These are phyloP conservation scores for Groenewaldozyma sp. DNA, from an alignment of 1,139 yeast genomes.

Conservation along the genomic window DNA sequence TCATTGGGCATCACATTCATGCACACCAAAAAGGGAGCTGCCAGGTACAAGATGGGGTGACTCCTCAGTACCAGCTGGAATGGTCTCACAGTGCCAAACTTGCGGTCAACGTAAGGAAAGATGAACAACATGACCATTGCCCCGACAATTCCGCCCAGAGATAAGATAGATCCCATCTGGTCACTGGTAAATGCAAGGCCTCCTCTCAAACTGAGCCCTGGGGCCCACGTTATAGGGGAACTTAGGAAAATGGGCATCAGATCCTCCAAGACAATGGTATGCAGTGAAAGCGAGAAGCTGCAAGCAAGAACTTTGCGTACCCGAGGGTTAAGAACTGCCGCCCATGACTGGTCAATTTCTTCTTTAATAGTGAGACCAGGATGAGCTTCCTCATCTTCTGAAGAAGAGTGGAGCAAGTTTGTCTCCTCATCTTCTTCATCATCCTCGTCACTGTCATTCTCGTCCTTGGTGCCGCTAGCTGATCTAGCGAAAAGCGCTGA, in stretches of 20 bases:
- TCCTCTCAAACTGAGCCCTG: slow-evolving; percentile 38
- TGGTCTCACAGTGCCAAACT: slow-evolving; percentile 39
- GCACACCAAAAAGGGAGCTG: slow-evolving; percentile 45
- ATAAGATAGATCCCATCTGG: slow-evolving; percentile 46
- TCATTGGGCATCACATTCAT: slow-evolving; percentile 3
- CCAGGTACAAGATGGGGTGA: slow-evolving; percentile 41
- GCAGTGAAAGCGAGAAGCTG: slow-evolving; percentile 35
- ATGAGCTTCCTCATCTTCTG: background rate
- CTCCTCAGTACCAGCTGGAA: slow-evolving; percentile 35
- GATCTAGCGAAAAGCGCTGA: background rate
- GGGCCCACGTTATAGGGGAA: slow-evolving; percentile 30
- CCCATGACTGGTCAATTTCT: slow-evolving; percentile 30
- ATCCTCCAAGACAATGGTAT: slow-evolving; percentile 47
- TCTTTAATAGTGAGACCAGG: background rate
- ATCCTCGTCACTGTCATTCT: background rate
- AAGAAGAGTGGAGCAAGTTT: too few species aligned
- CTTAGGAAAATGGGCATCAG: slow-evolving; percentile 54
- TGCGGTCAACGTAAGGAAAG: slow-evolving; percentile 48
- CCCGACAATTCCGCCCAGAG: slow-evolving; percentile 50
- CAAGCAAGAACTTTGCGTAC: slow-evolving; percentile 13
- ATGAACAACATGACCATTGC: slow-evolving; percentile 42
- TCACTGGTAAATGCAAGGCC: slow-evolving; percentile 41
- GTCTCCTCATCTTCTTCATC: too few species aligned
- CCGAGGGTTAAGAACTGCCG: slow-evolving; percentile 15
- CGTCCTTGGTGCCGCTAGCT: background rate